phyloP scores from a whole-genome alignment of 148 eudicot species.

The Fallopia convolvulus region DNA sequence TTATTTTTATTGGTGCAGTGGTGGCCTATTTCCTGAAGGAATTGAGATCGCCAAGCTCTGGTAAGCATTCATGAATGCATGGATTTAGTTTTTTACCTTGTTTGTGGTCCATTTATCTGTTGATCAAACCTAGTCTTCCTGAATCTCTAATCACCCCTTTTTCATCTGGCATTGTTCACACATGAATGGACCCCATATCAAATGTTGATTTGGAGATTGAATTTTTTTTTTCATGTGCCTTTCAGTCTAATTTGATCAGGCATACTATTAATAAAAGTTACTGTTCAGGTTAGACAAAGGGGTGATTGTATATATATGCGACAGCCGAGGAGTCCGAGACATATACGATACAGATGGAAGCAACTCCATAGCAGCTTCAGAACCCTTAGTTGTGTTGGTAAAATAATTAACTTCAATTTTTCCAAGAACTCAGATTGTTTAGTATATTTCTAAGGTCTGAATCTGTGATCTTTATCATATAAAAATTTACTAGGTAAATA shows the following conservation, averaged over 20 bases:
- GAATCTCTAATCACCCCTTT: not conserved
- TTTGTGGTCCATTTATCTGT: no score
- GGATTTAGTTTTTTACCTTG: no score
- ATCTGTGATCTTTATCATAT: not conserved
- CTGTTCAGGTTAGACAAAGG: constrained; percentile 85
- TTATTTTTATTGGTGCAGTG: constrained; percentile 55
- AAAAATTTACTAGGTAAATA: constrained; percentile 52
- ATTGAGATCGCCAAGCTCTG: constrained; percentile 90
- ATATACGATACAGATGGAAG: constrained; percentile 96
- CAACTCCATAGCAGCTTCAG: constrained; percentile 72
- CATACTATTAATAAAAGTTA: not conserved
- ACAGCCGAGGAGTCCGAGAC: constrained; percentile 92
- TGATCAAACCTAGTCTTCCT: not conserved
- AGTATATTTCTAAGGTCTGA: not conserved
- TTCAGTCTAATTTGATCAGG: not conserved
- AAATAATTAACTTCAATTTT: not conserved
- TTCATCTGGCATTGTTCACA: not conserved
- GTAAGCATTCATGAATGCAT: constrained; percentile 33
- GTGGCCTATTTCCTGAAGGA: constrained; percentile 98
- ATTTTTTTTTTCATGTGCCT: not conserved
- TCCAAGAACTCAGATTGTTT: not conserved
- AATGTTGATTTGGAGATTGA: not conserved
- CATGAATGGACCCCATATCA: not conserved
- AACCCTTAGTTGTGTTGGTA: constrained; percentile 96
- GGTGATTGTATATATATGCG: constrained; percentile 92